Evolutionary conservation across 108 stramenopile species (phyloP), one percentile per base, ranked within the genome.

Genomic region (Mayamaea pseudoterrestris): DNA sequence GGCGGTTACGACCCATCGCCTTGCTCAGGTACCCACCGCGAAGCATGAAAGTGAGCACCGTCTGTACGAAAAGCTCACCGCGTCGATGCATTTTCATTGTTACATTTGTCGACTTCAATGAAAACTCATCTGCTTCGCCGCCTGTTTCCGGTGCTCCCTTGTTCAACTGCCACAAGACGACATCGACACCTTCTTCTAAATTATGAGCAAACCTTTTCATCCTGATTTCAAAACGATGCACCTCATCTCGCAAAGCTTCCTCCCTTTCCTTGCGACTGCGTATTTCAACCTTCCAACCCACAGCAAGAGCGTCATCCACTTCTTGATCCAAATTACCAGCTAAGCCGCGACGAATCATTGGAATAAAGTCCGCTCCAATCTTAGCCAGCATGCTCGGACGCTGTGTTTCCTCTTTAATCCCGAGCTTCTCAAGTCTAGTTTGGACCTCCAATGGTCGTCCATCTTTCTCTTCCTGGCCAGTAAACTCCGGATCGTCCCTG

Each of bases 21-120:
- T 90, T 90, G 55, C 80, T 83, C 45, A 90, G 61, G 58, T 90
- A 90, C 5, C 90, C 90, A 37, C 90, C 90, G 14, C 75, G 67
- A 18, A 79, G 62, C 41, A 59, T 82, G 49, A 87, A 86, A 8
- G 78, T 82, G 36, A 87, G 43, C 9, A 81, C 77, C 9, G 80
- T 61, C 45, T 92, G 90, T 1, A 86, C 76, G 31, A 75, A 69
- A 39, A 76, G 49, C 22, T 90, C 89, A 9, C 85, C 85, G 11
- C 73, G 70, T 18, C 73, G 72, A 22, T 84, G 84, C 35, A 92
- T 50, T 58, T 84, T 80, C 11, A 87, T 50, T 5, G 76, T 78
- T 44, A 92, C 81, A 16, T 83, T 63, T 32, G 80, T 78, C 29
- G 74, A 58, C 50, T 92, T 92, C n/a, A 86, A 39, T 8, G 77